Evolutionary conservation across 306 rosid species (phyloP), one percentile per base, ranked within the genome.

Genomic region (Rosa persica): DNA sequence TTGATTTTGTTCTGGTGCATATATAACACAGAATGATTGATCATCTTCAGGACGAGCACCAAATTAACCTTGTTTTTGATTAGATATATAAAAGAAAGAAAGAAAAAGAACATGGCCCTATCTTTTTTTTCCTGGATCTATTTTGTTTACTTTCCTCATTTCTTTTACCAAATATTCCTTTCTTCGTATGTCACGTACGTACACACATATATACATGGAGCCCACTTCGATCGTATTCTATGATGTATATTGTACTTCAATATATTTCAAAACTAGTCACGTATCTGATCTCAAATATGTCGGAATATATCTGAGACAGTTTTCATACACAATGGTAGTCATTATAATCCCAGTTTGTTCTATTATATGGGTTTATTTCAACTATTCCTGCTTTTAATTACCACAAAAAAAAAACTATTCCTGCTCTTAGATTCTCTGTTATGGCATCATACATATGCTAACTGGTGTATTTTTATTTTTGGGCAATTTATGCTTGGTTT

Each of bases 21-120:
- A 19, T 39, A 67, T 38, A 67, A 67, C 71, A 67, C 6, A 39
- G 16, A 67, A 67, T 39, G 71, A 67, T 39, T 20, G 48, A 67
- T 67, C 12, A 38, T 46, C 47, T 66, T 66, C 70, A 36, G 70
- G 70, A 19, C 25, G 25, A 66, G 27, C 15, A 19, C 44, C 47
- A 36, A 20, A 66, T 17, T 39, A 39, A 66, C 47, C 16, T 66
- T 39, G 22, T 38, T 19, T 62, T 62, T 34, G 11, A 61, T 61
- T 13, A 27, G 43, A 34, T 16, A 34, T 6, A 34, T 12, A 66
- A 66, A 38, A 30, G 2, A 30, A 30, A n/a, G n/a, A 30, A 30
- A 30, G 2, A 30, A 47, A 66, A 47, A 66, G 70, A 17, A 38
- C 47, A 38, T 38, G 27, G 47, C 22, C 23, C 2, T 43, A 38